Evolutionary conservation across 1,139 yeast species (phyloP), one percentile per base, ranked within the genome.

Genomic region (Hyphopichia fennica): DNA sequence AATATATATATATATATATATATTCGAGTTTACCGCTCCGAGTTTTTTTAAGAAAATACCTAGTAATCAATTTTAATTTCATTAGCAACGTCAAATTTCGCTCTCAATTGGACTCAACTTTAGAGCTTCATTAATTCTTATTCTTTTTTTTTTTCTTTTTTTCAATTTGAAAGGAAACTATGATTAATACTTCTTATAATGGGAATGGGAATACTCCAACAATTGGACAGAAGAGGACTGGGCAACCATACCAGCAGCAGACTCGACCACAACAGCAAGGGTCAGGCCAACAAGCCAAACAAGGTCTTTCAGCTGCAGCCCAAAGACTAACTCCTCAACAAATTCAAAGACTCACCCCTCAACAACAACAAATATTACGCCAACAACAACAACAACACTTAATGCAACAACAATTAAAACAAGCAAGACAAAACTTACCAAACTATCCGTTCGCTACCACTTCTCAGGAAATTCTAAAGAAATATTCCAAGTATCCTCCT

Each of bases 401-500:
- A 28, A 50, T 48, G 37, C 54, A 51, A 36, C 57, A 56, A 41
- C 77, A 72, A 36, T 66, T 70, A 41, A 65, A 64, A 28, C 52
- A 47, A 23, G 69, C 73, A 47, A 62, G 75, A 39, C 57, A 62
- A 17, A 60, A 57, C 34, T 47, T 57, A 11, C 65, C 60, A 36
- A 63, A 57, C 25, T 81, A 77, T 53, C 77, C 80, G 39, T 85
- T 84, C 57, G 82, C 87, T 13, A 87, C 86, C 51, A 82, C 91
- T 4, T 68, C 87, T 10, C 86, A 81, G 47, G 87, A 84, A 38
- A 75, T 93, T n/a, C 66, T 93, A 51, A 77, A 80, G 46, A 91
- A 90, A 58, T 90, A 84, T 58, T 82, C 85, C 46, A 81, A 82
- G 46, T 81, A 79, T 48, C 88, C 95, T 6, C 87, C 97, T 10